phyloP scores from a whole-genome alignment of 768 basidiomycete genomes.

The Rhodotorula babjevae region DNA sequence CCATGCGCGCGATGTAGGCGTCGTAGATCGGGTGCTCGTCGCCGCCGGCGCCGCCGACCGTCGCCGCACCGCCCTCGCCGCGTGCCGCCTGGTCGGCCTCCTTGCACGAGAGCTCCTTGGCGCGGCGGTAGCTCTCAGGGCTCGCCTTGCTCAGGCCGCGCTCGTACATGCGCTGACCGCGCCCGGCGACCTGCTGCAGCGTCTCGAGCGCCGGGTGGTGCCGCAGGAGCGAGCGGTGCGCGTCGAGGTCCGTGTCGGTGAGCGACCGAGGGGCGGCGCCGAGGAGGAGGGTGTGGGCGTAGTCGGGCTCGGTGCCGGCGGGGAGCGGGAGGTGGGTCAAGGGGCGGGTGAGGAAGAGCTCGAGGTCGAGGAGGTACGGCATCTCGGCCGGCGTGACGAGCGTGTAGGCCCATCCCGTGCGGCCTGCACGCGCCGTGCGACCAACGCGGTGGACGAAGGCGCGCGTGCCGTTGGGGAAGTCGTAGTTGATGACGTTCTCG shows the following conservation, averaged over 20 bases:
- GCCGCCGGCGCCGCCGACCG: slow-evolving; percentile 54
- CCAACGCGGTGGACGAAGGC: slow-evolving; percentile 97
- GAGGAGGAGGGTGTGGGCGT: slow-evolving; percentile 56
- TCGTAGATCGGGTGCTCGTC: slow-evolving; percentile 62
- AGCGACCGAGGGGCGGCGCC: slow-evolving; percentile 74
- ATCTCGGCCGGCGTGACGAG: slow-evolving; percentile 77
- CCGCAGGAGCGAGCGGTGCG: slow-evolving; percentile 62
- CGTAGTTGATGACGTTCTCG: slow-evolving; percentile 95
- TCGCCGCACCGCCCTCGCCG: slow-evolving; percentile 61
- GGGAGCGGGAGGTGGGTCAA: slow-evolving; percentile 46
- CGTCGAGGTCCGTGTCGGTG: slow-evolving; percentile 80
- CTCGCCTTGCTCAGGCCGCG: slow-evolving; percentile 87
- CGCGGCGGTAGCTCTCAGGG: slow-evolving; percentile 73
- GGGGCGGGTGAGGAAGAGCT: slow-evolving; percentile 81
- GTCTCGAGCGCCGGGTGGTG: slow-evolving; percentile 50
- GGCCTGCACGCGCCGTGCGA: slow-evolving; percentile 88
- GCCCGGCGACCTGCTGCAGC: slow-evolving; percentile 74
- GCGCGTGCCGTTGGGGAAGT: slow-evolving; percentile 88
- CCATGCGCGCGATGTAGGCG: slow-evolving; percentile 10
- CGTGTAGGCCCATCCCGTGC: slow-evolving; percentile 94
- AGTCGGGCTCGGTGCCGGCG: slow-evolving; percentile 43
- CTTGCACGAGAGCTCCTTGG: slow-evolving; percentile 70
- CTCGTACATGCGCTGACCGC: slow-evolving; percentile 90
- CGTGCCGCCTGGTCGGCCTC: slow-evolving; percentile 48
- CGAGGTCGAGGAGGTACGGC: slow-evolving; percentile 84